A percentile compares a stretch with the other conserved stretches of the same genome.
Evolutionary conservation across 495 filamentous ascomycete species (phyloP).

Genomic region (Neurospora sp.): DNA sequence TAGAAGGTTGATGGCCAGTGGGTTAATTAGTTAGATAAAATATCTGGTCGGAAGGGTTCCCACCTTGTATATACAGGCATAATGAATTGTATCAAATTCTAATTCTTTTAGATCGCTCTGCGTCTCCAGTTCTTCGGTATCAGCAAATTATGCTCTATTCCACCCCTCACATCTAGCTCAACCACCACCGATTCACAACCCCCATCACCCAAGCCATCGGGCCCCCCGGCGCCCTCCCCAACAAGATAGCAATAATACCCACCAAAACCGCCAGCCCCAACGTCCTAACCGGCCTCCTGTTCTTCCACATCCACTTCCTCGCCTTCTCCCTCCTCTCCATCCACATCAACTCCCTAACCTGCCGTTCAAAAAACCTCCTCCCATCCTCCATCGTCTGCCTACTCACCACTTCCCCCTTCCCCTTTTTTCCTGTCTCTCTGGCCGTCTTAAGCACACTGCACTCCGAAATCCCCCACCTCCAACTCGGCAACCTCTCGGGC

Average conservation of each 20-base stretch:
- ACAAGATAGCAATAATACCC: slow-evolving; percentile 39
- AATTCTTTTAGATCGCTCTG: neutral
- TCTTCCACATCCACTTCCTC: slow-evolving; percentile 45
- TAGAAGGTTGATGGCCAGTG: slow-evolving; percentile 1
- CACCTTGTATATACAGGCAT: neutral
- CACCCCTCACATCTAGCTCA: slow-evolving; percentile 2
- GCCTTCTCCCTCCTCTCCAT: slow-evolving; percentile 47
- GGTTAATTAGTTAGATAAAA: neutral
- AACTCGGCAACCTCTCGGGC: slow-evolving; percentile 62
- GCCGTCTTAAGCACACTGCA: slow-evolving; percentile 82
- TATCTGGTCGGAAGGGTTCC: neutral
- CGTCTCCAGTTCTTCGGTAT: neutral
- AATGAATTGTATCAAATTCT: neutral
- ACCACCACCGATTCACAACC: slow-evolving; percentile 8
- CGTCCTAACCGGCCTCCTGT: slow-evolving; percentile 46
- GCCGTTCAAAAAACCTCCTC: slow-evolving; percentile 48
- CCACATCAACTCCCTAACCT: slow-evolving; percentile 56
- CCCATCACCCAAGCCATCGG: slow-evolving; percentile 12
- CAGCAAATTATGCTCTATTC: neutral
- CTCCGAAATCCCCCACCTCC: slow-evolving; percentile 54
- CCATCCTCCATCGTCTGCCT: slow-evolving; percentile 9
- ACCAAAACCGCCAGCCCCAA: slow-evolving; percentile 55
- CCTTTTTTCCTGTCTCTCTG: slow-evolving; percentile 24
- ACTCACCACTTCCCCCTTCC: neutral
- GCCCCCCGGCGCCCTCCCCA: slow-evolving; percentile 24